phyloP scores from a whole-genome alignment of 2,329 filamentous ascomycete species.

The Xylariaceae sp. region DNA sequence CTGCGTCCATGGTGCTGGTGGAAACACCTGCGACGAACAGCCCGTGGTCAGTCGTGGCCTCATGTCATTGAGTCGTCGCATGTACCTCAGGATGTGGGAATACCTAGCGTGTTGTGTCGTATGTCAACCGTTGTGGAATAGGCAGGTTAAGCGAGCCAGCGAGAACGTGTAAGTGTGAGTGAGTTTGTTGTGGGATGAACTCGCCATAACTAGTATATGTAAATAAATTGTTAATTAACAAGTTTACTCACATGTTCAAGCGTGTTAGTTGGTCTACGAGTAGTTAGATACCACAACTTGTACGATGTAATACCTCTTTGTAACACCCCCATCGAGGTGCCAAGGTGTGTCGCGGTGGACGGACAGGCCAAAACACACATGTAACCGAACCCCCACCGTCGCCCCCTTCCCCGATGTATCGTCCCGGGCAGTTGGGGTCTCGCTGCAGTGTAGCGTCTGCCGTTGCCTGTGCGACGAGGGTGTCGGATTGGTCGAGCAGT shows the following conservation, averaged over 20 bases:
- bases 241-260: too few relatives aligned
- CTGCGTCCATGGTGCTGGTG: not conserved
- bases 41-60: constrained; percentile 11
- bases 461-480: constrained; percentile 14
- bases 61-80: constrained; percentile 7
- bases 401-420: constrained; percentile 15
- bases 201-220: not conserved
- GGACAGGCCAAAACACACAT: not conserved
- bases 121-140: not conserved
- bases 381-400: not conserved
- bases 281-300: too few relatives aligned
- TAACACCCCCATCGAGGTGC: not conserved
- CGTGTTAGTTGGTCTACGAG: not conserved
- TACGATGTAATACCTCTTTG: not conserved
- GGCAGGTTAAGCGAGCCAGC: not conserved
- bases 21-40: constrained; percentile 1
- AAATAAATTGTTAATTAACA: too few relatives aligned
- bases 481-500: not conserved
- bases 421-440: constrained; percentile 9
- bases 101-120: too few relatives aligned
- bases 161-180: not conserved
- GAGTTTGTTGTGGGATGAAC: not conserved
- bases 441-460: constrained; percentile 15
- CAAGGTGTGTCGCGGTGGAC: not conserved
- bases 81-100: not conserved